phyloP scores from a whole-genome alignment of 2,329 filamentous ascomycete genomes.

The Colletotrichum sp. region DNA sequence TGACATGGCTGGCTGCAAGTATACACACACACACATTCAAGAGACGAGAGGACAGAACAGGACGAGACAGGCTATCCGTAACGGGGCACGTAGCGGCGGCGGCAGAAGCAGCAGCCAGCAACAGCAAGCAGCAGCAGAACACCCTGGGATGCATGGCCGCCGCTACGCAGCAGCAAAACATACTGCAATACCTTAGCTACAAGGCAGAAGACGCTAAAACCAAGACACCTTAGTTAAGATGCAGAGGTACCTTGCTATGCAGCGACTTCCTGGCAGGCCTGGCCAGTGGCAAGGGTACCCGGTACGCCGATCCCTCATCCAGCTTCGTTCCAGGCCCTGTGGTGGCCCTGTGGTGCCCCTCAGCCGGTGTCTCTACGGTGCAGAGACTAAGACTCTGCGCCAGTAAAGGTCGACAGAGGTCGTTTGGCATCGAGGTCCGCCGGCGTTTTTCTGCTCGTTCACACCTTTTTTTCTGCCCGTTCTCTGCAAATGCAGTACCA shows the following conservation, averaged over 20 bases:
- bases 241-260: not conserved
- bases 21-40: not conserved
- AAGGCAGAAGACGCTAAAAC: not conserved
- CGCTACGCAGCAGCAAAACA: not conserved
- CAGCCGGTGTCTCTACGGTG: not conserved
- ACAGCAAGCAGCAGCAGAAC: not conserved
- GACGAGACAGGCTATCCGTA: not conserved
- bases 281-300: slow-evolving; percentile 3
- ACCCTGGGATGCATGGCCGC: not conserved
- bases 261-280: not conserved
- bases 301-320: slow-evolving; percentile 11
- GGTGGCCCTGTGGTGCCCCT: not conserved
- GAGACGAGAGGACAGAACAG: not conserved
- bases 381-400: not conserved
- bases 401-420: not conserved
- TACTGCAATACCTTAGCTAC: not conserved
- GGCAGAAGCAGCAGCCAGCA: not conserved
- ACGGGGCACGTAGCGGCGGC: not conserved
- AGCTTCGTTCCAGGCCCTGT: slow-evolving; percentile 13
- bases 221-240: not conserved
- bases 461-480: slow-evolving; percentile 15
- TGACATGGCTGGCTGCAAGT: not conserved
- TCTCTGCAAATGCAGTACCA: not conserved
- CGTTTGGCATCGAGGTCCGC: not conserved
- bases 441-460: not conserved